Percentiles rank a stretch among this genome's conserved stretches.
These are phyloP conservation scores for Fusarium sp. DNA, from an alignment of 2,329 filamentous ascomycete species.

Conservation along the genomic window DNA sequence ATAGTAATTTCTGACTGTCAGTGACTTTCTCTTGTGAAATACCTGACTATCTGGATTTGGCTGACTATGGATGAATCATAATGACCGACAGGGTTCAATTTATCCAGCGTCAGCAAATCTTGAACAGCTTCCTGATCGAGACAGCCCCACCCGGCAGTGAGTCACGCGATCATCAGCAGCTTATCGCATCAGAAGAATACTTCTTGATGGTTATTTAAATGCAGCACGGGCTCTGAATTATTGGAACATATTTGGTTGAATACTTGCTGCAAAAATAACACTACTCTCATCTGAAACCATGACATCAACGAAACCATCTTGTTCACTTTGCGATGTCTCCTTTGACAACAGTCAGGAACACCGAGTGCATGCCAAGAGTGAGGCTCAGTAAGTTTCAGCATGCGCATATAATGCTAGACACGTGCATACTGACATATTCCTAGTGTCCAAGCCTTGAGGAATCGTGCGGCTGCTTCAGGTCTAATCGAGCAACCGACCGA, in stretches of 20 bases:
- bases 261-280: rapidly evolving
- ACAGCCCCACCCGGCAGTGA: constrained; percentile 1
- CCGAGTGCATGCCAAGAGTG: constrained; percentile 14
- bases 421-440: rapidly evolving
- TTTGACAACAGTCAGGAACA: constrained; percentile 13
- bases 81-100: not conserved
- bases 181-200: not conserved
- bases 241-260: rapidly evolving
- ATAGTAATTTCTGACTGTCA: not conserved
- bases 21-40: not conserved
- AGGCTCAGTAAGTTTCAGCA: not conserved
- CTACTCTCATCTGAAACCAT: not conserved
- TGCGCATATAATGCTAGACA: rapidly evolving
- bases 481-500: not conserved
- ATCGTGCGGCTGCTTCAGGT: not conserved
- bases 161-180: not conserved
- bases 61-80: not conserved
- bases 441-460: constrained; percentile 1
- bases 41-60: not conserved
- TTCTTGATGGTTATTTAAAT: not conserved
- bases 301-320: not conserved
- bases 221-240: rapidly evolving
- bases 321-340: constrained; percentile 4
- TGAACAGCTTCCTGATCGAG: constrained; percentile 4
- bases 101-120: not conserved